Evolutionary conservation across 148 eudicot species (phyloP).

Genomic region (Arbutus unedo): DNA sequence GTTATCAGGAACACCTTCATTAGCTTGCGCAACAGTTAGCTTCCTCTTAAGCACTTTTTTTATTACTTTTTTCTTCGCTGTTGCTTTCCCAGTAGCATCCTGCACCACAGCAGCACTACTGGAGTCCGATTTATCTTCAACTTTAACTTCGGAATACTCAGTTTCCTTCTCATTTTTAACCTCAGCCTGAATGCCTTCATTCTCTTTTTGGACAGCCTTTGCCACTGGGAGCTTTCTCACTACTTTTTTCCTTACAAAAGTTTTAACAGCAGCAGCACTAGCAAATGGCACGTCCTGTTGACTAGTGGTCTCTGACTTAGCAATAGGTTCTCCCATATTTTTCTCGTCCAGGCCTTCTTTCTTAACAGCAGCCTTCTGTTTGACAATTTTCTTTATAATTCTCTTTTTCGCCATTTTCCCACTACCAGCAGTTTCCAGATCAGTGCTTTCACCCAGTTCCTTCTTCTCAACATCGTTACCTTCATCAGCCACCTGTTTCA

Average conservation of each 20-base stretch:
- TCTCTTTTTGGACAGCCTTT: slow-evolving; percentile 36
- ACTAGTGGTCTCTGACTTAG: slow-evolving; percentile 30
- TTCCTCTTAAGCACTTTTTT: slow-evolving; percentile 71
- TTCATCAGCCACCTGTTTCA: slow-evolving; percentile 25
- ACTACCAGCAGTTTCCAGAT: slow-evolving; percentile 26
- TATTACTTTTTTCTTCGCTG: slow-evolving; percentile 67
- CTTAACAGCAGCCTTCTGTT: slow-evolving; percentile 50
- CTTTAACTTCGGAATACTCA: slow-evolving; percentile 35
- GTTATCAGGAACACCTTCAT: slow-evolving; percentile 30
- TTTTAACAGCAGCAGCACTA: slow-evolving; percentile 42
- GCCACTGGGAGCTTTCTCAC: slow-evolving; percentile 43
- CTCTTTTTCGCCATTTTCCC: slow-evolving; percentile 61
- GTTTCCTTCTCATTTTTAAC: slow-evolving; percentile 27
- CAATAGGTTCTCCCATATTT: slow-evolving; percentile 29
- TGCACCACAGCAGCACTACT: slow-evolving; percentile 32
- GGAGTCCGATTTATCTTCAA: slow-evolving; percentile 34
- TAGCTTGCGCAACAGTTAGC: slow-evolving; percentile 33
- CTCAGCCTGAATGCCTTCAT: slow-evolving; percentile 28
- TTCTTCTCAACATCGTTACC: slow-evolving; percentile 34
- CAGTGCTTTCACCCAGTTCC: slow-evolving; percentile 25
- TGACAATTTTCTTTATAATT: slow-evolving; percentile 67
- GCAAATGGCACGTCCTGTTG: slow-evolving; percentile 43
- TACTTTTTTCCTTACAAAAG: slow-evolving; percentile 50
- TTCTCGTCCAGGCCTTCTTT: slow-evolving; percentile 38
- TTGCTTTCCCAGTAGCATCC: slow-evolving; percentile 44